Evolutionary conservation across 225 moss, liverwort and hornwort genomes (phyloP), one percentile per base, ranked within the genome.

Genomic region (Marchantia paleacea): DNA sequence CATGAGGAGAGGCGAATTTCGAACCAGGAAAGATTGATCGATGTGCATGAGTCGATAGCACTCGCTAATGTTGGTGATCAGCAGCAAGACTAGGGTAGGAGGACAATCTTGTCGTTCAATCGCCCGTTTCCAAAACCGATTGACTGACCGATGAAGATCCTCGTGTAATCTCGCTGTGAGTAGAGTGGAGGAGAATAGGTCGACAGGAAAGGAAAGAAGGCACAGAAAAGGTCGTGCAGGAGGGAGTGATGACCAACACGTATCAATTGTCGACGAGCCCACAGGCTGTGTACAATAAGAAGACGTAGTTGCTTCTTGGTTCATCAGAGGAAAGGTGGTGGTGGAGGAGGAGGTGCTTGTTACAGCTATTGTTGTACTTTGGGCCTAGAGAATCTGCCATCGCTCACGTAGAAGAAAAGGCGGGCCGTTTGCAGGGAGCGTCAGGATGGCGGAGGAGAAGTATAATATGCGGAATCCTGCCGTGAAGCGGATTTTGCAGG

Each of bases 391-490:
- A 31, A 68, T 29, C 15, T 15, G 29, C 30, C 68, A 24, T 62
- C 62, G 62, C 24, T 24, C 10, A 19, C 2, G 29, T 13, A 51
- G 50, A 15, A 47, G 71, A 28, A 39, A 14, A 72, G 19, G 31
- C 11, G 4, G 50, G 50, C 8, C 11, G 16, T 10, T 52, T 57
- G 53, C 52, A 55, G 53, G 12, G 53, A 53, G 54, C 14, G 60
- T 61, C 20, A 47, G 49, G 12, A 97, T 97, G 97, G 87, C 91
- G 63, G 95, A 95, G 83, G 94, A 97, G 26, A 95, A 85, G 78
- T 97, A 97, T 83, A 97, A 97, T 73, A 91, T 93, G 97, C 90
- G 90, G 89, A 99, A 99, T 82, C 95, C 93, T 28, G 95, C 95
- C 29, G 97, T 99, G 72, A 99, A 99, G 82, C 97, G 95, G 25